Evolutionary conservation across 2,329 filamentous ascomycete species (phyloP).

Genomic region (Thelonectria discophora): DNA sequence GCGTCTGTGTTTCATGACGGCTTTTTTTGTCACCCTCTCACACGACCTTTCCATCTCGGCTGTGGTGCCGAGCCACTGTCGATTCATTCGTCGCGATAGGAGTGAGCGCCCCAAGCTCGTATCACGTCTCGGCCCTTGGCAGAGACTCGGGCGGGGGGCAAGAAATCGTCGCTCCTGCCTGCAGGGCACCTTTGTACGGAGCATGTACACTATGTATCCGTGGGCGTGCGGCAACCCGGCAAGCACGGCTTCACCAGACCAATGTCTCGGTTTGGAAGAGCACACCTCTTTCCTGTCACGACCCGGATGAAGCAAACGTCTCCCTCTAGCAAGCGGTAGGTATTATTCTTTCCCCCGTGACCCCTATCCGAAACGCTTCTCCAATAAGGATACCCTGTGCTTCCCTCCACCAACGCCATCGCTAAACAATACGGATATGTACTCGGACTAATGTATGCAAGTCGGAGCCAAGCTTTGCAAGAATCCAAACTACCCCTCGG

Average conservation of each 20-base stretch:
- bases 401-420: not conserved
- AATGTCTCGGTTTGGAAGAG: not conserved
- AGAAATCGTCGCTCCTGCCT: not conserved
- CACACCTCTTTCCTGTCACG: too few species aligned
- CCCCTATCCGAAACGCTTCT: too few species aligned
- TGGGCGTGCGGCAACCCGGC: not conserved
- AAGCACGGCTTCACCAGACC: not conserved
- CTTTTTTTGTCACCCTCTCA: not conserved
- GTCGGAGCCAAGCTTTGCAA: not conserved
- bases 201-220: too few species aligned
- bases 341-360: too few species aligned
- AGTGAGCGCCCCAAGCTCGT: not conserved
- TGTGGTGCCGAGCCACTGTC: conserved; percentile 1
- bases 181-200: not conserved
- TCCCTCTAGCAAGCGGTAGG: too few species aligned
- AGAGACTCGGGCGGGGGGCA: not conserved
- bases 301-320: too few species aligned
- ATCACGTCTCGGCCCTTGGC: not conserved
- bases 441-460: not conserved
- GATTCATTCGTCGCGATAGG: not conserved
- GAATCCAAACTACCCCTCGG: not conserved
- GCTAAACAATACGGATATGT: not conserved
- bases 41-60: not conserved
- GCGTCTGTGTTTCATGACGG: not conserved
- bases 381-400: not conserved